These are phyloP conservation scores for Globisporangium viniferum DNA, from an alignment of 352 stramenopile genomes.

Conservation along the genomic window DNA sequence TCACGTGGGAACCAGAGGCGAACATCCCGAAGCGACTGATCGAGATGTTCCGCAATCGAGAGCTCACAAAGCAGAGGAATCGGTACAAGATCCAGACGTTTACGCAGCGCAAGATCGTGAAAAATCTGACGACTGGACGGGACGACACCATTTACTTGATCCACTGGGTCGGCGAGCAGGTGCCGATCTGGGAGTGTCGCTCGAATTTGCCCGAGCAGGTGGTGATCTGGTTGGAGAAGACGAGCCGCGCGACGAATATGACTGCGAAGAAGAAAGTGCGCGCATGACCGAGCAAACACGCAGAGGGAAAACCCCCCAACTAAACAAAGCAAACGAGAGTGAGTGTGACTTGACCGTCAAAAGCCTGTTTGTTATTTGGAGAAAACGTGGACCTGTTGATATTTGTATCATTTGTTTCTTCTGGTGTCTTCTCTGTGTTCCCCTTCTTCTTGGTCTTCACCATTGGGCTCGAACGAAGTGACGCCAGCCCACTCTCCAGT, in stretches of 20 bases:
- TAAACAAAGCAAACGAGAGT: not conserved
- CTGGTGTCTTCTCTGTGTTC: not conserved
- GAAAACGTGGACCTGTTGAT: not conserved
- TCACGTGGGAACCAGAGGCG: slow-evolving; percentile 70
- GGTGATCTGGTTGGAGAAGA: slow-evolving; percentile 69
- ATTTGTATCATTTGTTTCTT: not conserved
- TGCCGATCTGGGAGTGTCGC: slow-evolving; percentile 51
- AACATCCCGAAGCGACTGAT: slow-evolving; percentile 70
- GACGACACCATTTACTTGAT: slow-evolving; percentile 71
- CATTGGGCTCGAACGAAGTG: not conserved
- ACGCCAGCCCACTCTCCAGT: not conserved
- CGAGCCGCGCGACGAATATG: slow-evolving; percentile 28
- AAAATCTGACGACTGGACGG: slow-evolving; percentile 52
- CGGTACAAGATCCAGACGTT: slow-evolving; percentile 58
- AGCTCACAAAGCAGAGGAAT: slow-evolving; percentile 42
- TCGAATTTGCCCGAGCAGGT: slow-evolving; percentile 51
- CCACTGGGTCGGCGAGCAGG: slow-evolving; percentile 53
- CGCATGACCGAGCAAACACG: slow-evolving; percentile 12
- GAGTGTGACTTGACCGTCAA: not conserved
- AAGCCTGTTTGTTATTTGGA: not conserved
- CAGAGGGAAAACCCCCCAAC: not conserved
- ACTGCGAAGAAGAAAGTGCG: slow-evolving; percentile 42
- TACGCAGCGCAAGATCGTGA: slow-evolving; percentile 44
- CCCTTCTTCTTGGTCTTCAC: not conserved
- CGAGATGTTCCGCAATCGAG: slow-evolving; percentile 51